Evolutionary conservation across 768 basidiomycete species (phyloP).

Genomic region (Amanita pseudoporphyria): DNA sequence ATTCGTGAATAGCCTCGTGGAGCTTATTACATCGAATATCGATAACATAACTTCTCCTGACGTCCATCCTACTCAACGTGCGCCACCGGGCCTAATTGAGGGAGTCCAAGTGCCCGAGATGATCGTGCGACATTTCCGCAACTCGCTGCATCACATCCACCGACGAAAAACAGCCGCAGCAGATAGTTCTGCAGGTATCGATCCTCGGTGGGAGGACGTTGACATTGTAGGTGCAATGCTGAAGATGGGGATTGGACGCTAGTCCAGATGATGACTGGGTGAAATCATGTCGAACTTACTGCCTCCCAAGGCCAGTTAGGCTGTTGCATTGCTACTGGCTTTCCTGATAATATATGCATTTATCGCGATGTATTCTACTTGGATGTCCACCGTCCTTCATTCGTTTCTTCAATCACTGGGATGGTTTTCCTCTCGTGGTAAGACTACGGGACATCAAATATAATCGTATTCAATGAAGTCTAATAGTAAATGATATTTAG

Average conservation of each 20-base stretch:
- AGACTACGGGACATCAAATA: background rate
- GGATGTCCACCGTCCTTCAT: background rate
- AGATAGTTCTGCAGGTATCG: conserved; percentile 29
- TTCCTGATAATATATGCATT: background rate
- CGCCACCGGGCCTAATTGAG: conserved; percentile 84
- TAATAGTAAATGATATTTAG: too few relatives aligned
- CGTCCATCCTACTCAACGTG: conserved; percentile 80
- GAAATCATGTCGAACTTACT: background rate
- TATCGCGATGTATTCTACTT: background rate
- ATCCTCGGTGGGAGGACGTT: conserved; percentile 74
- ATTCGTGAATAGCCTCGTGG: conserved; percentile 94
- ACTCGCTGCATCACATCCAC: conserved; percentile 79
- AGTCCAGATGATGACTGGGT: conserved; percentile 9
- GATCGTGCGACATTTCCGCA: conserved; percentile 90
- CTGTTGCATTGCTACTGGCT: background rate
- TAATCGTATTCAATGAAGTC: too few relatives aligned
- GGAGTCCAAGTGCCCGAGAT: conserved; percentile 89
- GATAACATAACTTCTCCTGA: conserved; percentile 85
- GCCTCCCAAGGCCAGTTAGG: background rate
- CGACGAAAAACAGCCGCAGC: conserved; percentile 50
- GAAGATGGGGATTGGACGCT: conserved; percentile 78
- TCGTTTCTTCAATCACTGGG: background rate
- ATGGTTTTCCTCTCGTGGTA: background rate
- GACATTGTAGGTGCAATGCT: conserved; percentile 81
- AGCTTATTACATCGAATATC: conserved; percentile 90